Percentiles rank a stretch among this genome's conserved stretches.
Evolutionary conservation across 2,329 filamentous ascomycete species (phyloP).

Genomic region (Alternaria angustiovoidea): DNA sequence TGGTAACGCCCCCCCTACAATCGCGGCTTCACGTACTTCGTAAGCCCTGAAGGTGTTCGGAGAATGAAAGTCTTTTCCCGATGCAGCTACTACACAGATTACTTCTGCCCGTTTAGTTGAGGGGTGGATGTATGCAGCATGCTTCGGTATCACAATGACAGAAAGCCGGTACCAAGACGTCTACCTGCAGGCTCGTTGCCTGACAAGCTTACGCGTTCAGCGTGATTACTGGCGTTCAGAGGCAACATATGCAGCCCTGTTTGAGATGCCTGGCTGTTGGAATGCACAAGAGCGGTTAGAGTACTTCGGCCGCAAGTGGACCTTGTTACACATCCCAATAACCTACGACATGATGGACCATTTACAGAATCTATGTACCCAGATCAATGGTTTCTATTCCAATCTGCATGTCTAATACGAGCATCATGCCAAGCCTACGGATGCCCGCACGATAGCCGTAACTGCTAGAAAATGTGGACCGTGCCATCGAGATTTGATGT

Average conservation of each 20-base stretch:
- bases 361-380: neutral
- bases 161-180: conserved; percentile 22
- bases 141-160: conserved; percentile 23
- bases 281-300: conserved; percentile 6
- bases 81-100: conserved; percentile 2
- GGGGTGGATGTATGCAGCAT: conserved; percentile 14
- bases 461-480: conserved; percentile 16
- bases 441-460: conserved; percentile 31
- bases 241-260: conserved; percentile 5
- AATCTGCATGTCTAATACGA: conserved; percentile 11
- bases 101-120: conserved; percentile 6
- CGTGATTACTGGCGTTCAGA: conserved; percentile 11
- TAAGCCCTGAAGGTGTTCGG: conserved; percentile 7
- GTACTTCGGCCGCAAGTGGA: conserved; percentile 15
- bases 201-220: conserved; percentile 41
- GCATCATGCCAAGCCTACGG: conserved; percentile 21
- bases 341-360: conserved; percentile 4
- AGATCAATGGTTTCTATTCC: conserved; percentile 6
- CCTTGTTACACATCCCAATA: conserved; percentile 20
- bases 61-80: conserved; percentile 8
- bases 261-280: conserved; percentile 7
- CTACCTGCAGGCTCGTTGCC: conserved; percentile 32
- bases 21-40: neutral
- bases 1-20: conserved; percentile 1
- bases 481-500: conserved; percentile 28